A percentile compares a stretch with the other conserved stretches of the same genome.
Evolutionary conservation across 805 yeast species (phyloP).

Genomic region (Blastobotrys terrestris): DNA sequence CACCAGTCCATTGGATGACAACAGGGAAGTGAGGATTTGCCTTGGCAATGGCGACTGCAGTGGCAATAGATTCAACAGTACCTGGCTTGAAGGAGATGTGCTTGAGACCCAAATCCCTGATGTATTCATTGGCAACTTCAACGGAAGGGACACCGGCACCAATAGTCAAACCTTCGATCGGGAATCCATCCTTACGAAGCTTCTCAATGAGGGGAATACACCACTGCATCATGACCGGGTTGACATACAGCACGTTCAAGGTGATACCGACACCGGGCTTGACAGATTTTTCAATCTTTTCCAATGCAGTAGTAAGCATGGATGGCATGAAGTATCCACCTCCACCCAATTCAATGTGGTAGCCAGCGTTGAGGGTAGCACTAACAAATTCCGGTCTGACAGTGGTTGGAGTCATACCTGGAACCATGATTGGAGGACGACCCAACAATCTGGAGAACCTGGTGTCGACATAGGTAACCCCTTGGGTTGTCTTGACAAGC

Average conservation of each 20-base stretch:
- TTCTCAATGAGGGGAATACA: slow-evolving; percentile 92
- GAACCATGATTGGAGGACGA: slow-evolving; percentile 93
- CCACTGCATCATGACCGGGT: slow-evolving; percentile 98
- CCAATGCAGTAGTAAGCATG: slow-evolving; percentile 68
- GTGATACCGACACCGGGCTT: slow-evolving; percentile 88
- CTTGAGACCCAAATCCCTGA: slow-evolving; percentile 83
- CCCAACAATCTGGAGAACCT: slow-evolving; percentile 88
- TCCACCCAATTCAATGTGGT: slow-evolving; percentile 96
- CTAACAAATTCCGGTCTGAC: slow-evolving; percentile 92
- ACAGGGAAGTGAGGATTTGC: slow-evolving; percentile 96
- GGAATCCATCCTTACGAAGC: slow-evolving; percentile 86
- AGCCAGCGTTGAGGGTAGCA: slow-evolving; percentile 92
- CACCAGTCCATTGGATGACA: slow-evolving; percentile 99
- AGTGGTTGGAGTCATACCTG: slow-evolving; percentile 99
- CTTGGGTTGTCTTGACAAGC: slow-evolving; percentile 60
- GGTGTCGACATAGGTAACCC: slow-evolving; percentile 81
- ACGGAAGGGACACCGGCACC: slow-evolving; percentile 99
- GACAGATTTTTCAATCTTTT: slow-evolving; percentile 60
- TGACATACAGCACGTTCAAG: slow-evolving; percentile 88
- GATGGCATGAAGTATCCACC: slow-evolving; percentile 90
- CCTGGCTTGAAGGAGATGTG: slow-evolving; percentile 98
- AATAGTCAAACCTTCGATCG: slow-evolving; percentile 90
- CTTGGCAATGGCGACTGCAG: slow-evolving; percentile 83
- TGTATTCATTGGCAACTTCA: slow-evolving; percentile 96
- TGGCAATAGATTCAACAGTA: slow-evolving; percentile 84